Percentiles rank a stretch among this genome's conserved stretches.
Conservation (phyloP, 345 rosid genomes). For the Brassica rapa region DNA sequence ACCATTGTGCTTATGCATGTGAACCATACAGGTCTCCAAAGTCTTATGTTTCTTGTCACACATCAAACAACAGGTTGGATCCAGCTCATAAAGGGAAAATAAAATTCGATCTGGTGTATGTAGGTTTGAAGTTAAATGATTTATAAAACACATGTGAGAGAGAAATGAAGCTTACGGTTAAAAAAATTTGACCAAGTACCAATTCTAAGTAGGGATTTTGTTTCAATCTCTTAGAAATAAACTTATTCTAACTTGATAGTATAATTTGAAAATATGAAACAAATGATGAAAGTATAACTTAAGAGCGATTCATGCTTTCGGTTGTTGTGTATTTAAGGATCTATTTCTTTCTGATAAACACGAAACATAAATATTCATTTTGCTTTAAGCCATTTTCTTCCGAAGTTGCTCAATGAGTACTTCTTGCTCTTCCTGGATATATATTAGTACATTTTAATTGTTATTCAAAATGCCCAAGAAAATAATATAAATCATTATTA, state of each 20-base stretch:
- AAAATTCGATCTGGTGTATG: too few species aligned
- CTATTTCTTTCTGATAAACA: not conserved
- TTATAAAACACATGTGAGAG: too few species aligned
- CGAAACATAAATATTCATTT: not conserved
- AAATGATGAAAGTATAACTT: not conserved
- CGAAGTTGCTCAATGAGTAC: not conserved
- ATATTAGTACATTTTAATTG: not conserved
- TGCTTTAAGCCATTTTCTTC: not conserved
- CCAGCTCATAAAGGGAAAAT: constrained; percentile 41
- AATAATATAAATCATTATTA: too few species aligned
- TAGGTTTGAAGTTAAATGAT: too few species aligned
- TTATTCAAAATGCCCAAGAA: too few species aligned
- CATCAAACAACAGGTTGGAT: constrained; percentile 88
- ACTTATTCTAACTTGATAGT: not conserved
- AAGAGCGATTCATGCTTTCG: not conserved
- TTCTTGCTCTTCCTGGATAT: not conserved
- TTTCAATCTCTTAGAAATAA: not conserved
- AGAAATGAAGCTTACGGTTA: too few species aligned
- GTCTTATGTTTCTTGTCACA: constrained; percentile 65
- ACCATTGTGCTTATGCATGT: constrained; percentile 92
- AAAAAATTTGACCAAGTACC: too few species aligned
- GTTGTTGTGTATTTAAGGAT: not conserved
- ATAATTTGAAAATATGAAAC: not conserved
- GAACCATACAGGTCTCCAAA: constrained; percentile 85
- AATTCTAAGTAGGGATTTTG: not conserved